A percentile compares a stretch with the other conserved stretches of the same genome.
These are phyloP conservation scores for Botrytis byssoidea DNA, from an alignment of 2,329 filamentous ascomycete species.

Conservation along the genomic window DNA sequence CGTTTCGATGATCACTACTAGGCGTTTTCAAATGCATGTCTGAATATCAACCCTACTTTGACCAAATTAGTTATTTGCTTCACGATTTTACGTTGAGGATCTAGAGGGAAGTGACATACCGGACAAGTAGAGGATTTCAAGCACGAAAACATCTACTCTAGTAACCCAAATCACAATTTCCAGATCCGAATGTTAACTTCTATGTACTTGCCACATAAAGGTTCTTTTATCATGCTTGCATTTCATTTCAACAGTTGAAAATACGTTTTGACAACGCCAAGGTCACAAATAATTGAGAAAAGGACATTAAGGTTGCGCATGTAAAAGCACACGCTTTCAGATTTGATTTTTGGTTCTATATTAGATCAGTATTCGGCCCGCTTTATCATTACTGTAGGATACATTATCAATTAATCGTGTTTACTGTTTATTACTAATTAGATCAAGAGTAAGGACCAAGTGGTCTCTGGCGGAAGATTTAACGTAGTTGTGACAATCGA, in stretches of 20 bases:
- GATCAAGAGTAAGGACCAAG: slow-evolving; percentile 21
- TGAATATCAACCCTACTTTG: not conserved
- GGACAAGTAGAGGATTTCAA: not conserved
- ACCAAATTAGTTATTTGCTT: not conserved
- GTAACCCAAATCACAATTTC: not conserved
- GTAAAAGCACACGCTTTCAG: not conserved
- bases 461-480: slow-evolving; percentile 43
- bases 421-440: not conserved
- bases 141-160: not conserved
- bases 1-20: not conserved
- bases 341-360: not conserved
- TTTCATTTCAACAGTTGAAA: not conserved
- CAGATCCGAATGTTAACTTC: not conserved
- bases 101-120: not conserved
- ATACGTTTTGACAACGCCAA: not conserved
- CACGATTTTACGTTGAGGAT: not conserved
- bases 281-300: not conserved
- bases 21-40: not conserved
- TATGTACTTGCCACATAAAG: not conserved
- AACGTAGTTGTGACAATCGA: slow-evolving; percentile 62
- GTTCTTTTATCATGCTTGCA: not conserved
- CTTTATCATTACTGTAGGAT: not conserved
- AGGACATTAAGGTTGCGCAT: not conserved
- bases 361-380: not conserved
- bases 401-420: slow-evolving; percentile 20